These are phyloP conservation scores for Hansenula lynferdii DNA, from an alignment of 1,139 yeast species.

Conservation along the genomic window DNA sequence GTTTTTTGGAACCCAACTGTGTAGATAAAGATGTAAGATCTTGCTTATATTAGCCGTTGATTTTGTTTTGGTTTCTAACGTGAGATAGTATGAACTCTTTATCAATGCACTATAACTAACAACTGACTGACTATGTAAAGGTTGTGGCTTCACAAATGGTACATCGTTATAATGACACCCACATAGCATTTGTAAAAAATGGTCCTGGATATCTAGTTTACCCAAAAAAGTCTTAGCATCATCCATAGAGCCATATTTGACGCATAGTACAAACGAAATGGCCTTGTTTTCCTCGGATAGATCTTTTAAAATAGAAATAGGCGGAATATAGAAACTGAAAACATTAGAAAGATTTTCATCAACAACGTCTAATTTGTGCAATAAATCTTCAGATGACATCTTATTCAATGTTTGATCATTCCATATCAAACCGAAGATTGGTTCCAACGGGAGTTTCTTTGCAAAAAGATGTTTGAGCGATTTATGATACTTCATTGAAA, in stretches of 20 bases:
- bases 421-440: slow-evolving; percentile 5
- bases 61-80: slow-evolving; percentile 26
- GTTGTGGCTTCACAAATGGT: slow-evolving; percentile 14
- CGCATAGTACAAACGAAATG: slow-evolving; percentile 14
- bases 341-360: slow-evolving; percentile 8
- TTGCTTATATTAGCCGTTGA: slow-evolving; percentile 23
- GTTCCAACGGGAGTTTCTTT: slow-evolving; percentile 22
- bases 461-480: slow-evolving; percentile 20
- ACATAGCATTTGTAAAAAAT: slow-evolving; percentile 20
- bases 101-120: slow-evolving; percentile 25
- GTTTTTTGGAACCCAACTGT: slow-evolving; percentile 24
- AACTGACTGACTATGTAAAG: slow-evolving; percentile 4
- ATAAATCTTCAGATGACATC: slow-evolving; percentile 5
- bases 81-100: slow-evolving; percentile 27
- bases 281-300: slow-evolving; percentile 15
- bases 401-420: slow-evolving; percentile 9
- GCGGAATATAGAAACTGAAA: slow-evolving; percentile 6
- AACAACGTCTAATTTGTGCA: slow-evolving; percentile 13
- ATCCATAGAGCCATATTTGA: slow-evolving; percentile 11
- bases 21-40: slow-evolving; percentile 23
- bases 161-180: slow-evolving; percentile 16
- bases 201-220: slow-evolving; percentile 15
- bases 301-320: not conserved
- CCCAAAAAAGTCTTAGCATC: slow-evolving; percentile 17
- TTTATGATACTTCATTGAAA: slow-evolving; percentile 16